Base-by-base conservation (phyloP, 2,329 filamentous ascomycete genomes). In the Epichloe uncinata region DNA sequence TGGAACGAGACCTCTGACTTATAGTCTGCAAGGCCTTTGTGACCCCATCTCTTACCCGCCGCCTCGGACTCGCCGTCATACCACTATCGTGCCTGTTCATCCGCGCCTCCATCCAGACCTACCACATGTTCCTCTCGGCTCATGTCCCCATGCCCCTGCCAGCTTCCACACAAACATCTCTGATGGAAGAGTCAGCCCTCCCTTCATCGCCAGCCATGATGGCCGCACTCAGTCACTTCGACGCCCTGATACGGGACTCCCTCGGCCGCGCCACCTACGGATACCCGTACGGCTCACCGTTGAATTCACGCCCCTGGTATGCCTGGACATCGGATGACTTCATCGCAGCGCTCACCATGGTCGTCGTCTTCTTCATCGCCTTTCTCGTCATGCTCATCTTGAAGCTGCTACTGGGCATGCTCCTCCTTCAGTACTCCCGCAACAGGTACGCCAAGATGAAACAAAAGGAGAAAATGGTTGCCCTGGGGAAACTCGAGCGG, bases 41-140 rank as follows among this genome's bases (percentile, higher is more conserved):
- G 12, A 85, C 94, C 22, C 90, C 93, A 26, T 91, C 94, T 22
- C 73, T 98, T 2, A 95, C 88, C 4, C 86, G 90, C 52, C 81
- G 93, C 16, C 79, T 98, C 0, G 93, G 93, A 1, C 73, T 98
- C 1, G 93, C 93, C 0, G 84, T 97, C 33, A 85, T 98, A 44
- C 93, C 93, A 0, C 74, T 98, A 0, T 91, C 90, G 1, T 97
- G 90, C 58, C 81, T 98, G 45, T 96, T 98, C 67, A 93, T 98
- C 64, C 82, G 94, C 42, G 88, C 94, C 44, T 90, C 87, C 1
- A 78, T 97, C 42, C 93, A 98, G 64, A 96, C 91, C 6, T 98
- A 97, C 66, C 86, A 96, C 68, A 97, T 97, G 91, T 95, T 97
- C 61, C 77, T 97, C 13, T 87, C 90, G 3, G 90, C 87, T 0